Evolutionary conservation across 768 basidiomycete genomes (phyloP), one percentile per base, ranked within the genome.

Genomic region (Amanita rimosa): DNA sequence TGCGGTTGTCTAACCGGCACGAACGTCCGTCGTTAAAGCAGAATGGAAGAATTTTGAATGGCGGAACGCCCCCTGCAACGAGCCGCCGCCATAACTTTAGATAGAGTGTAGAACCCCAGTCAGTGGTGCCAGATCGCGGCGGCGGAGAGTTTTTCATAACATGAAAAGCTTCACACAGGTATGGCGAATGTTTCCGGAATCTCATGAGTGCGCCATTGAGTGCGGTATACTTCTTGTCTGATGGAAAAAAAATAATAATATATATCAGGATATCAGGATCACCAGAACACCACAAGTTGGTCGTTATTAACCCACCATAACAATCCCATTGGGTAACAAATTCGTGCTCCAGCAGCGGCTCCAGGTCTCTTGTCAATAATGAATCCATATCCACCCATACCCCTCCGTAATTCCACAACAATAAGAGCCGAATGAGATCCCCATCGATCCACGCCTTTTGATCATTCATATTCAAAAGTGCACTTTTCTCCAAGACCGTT

Each of bases 291-390:
- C n/a, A n/a, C n/a, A n/a, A n/a, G n/a, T 11, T 7, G 1, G 16
- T 49, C 37, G 29, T 13, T n/a, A n/a, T n/a, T n/a, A n/a, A 59
- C 80, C 37, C 61, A 92, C 94, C 89, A 58, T 97, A 97, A 62
- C 95, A 97, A 60, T 99, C 95, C 95, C 95, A 99, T 58, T 99
- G 93, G 1, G 91, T 95, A 8, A 97, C 90, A 60, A 94, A 99
- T 64, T 99, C 95, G 58, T 90, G 85, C 62, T 96, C 94, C 5
- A 87, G 73, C 48, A 97, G 69, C 7, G 94, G 92, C 2, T 81
- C 71, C 29, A 98, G 67, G 65, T 93, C 88, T 48, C 95, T 71
- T 39, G 91, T 95, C 53, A 97, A 69, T 48, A 98, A 73, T 44
- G 87, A 87, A 64, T 99, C 95, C 92, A 97, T 96, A 62, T 99